These are phyloP conservation scores for Agapanthus africanus DNA, from an alignment of 106 monocot genomes.

Conservation along the genomic window DNA sequence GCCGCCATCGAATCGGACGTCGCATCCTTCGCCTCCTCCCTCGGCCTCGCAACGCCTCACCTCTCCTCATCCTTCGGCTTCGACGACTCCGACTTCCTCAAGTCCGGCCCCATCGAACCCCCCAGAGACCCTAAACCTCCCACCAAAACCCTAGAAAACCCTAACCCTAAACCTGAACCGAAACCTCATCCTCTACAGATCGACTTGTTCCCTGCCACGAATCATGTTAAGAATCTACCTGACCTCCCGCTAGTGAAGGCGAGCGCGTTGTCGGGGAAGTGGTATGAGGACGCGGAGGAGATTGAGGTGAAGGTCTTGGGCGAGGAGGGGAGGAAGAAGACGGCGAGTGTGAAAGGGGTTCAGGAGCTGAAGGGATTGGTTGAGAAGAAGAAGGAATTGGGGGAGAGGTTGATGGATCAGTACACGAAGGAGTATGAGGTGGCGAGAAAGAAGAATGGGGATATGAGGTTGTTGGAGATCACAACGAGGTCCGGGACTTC, in stretches of 20 bases:
- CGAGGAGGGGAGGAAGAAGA: constrained; percentile 10
- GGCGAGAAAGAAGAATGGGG: constrained; percentile 43
- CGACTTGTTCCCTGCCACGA: constrained; percentile 13
- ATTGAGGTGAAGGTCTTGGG: constrained; percentile 50
- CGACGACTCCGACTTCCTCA: constrained; percentile 86
- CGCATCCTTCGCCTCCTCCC: constrained; percentile 74
- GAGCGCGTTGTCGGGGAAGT: constrained; percentile 36
- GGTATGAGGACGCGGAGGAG: constrained; percentile 69
- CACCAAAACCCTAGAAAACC: constrained; percentile 9
- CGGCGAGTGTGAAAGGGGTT: constrained; percentile 15
- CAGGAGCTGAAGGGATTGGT: constrained; percentile 50
- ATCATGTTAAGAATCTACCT: not conserved
- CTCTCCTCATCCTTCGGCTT: constrained; percentile 31
- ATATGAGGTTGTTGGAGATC: constrained; percentile 52
- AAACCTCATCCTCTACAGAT: constrained; percentile 53
- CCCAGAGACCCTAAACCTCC: not conserved
- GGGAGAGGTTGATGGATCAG: constrained; percentile 60
- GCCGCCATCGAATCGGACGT: constrained; percentile 58
- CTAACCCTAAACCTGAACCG: constrained; percentile 15
- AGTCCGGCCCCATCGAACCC: constrained; percentile 42
- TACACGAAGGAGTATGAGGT: constrained; percentile 50
- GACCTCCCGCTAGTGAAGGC: constrained; percentile 54
- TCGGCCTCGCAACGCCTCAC: constrained; percentile 41
- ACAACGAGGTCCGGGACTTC: constrained; percentile 76
- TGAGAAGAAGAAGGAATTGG: constrained; percentile 52